phyloP scores from a whole-genome alignment of 140 eudicot genomes.

The Cichorium intybus region DNA sequence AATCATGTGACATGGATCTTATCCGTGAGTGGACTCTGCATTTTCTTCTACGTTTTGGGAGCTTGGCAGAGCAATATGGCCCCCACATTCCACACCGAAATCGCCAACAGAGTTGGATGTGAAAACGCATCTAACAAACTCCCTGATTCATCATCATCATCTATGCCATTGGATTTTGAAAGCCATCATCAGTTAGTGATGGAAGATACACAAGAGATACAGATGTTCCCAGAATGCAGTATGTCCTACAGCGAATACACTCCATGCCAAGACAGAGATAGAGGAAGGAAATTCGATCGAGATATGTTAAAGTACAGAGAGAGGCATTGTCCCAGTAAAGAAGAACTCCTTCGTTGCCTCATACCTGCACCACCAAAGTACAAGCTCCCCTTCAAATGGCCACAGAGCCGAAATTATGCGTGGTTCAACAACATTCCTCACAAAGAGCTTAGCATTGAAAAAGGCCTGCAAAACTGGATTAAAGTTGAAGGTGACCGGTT shows the following conservation, averaged over 20 bases:
- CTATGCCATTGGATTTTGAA: conserved; percentile 53
- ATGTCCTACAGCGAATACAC: conserved; percentile 72
- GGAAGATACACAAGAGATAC: conserved; percentile 25
- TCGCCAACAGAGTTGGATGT: conserved; percentile 42
- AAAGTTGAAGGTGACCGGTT: conserved; percentile 91
- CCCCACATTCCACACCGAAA: conserved; percentile 33
- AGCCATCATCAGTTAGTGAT: conserved; percentile 75
- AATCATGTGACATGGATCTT: conserved; percentile 67
- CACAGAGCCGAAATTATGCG: conserved; percentile 82
- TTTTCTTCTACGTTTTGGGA: conserved; percentile 65
- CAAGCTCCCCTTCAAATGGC: conserved; percentile 90
- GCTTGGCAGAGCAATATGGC: conserved; percentile 65
- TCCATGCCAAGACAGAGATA: conserved; percentile 63
- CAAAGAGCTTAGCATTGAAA: conserved; percentile 92
- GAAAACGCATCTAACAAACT: conserved; percentile 28
- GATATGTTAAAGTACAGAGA: conserved; percentile 77
- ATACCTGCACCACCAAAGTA: conserved; percentile 93
- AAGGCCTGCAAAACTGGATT: conserved; percentile 86
- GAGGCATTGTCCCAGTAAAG: conserved; percentile 82
- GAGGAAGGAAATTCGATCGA: conserved; percentile 75
- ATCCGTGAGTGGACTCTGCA: conserved; percentile 64
- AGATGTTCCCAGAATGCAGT: conserved; percentile 61
- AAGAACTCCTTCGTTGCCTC: conserved; percentile 65
- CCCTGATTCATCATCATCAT: conserved; percentile 6
- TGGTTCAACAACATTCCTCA: conserved; percentile 92